Evolutionary conservation across 2,329 filamentous ascomycete genomes (phyloP), one percentile per base, ranked within the genome.

Genomic region (Simplicillium sp.): DNA sequence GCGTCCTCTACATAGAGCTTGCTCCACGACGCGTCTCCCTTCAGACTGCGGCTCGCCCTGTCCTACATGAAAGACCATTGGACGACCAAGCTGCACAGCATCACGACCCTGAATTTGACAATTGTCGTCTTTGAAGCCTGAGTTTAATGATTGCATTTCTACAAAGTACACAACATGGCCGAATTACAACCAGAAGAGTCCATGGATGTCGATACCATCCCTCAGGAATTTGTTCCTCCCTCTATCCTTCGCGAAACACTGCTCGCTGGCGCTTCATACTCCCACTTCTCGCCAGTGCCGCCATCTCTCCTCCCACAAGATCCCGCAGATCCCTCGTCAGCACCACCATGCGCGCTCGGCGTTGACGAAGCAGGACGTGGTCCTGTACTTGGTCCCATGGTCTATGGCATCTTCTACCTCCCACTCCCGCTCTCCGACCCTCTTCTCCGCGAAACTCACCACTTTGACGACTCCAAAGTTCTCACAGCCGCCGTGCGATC

Each of bases 401-500:
- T 84, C 52, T 84, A 84, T 66, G 76, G 72, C 48, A 67, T 81
- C 53, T 82, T 82, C 65, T 80, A 75, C 66, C 85, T 94, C 49
- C 94, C 94, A 39, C 61, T 86, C 2, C 72, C 79, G 0, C 68
- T 80, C 20, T 75, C 82, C 18, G 80, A 82, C 55, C 73, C 83
- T 1, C 77, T 96, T 20, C 80, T 97, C 16, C 83, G 86, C 39
- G 64, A 77, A 29, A 78, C 80, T 4, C 83, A 95, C 67, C 84
- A 82, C 67, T 96, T 96, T 65, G 84, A 96, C 69, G 90, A 97
- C 70, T 94, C 85, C 59, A 97, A 97, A 66, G 86, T 88, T 5
- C 77, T 97, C 32, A 94, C 84, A 0, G 77, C 89, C 0, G 67
- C 71, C n/a, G 78, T 90, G 31, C 87, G 90, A 48, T 82, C 84